phyloP scores from a whole-genome alignment of 805 yeast genomes.

The Zygoascus tannicola region DNA sequence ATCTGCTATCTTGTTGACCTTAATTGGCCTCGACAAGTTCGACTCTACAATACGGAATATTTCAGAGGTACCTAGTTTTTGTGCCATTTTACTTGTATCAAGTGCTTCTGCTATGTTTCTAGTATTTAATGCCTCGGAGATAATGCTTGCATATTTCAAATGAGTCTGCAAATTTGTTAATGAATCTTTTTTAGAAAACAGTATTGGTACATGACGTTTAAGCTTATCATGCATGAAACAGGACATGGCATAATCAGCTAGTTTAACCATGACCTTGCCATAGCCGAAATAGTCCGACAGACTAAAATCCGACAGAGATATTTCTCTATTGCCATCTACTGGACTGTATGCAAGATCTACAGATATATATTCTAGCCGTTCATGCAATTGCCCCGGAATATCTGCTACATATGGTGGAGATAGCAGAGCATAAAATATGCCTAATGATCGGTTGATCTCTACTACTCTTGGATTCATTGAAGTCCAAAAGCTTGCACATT shows the following conservation, averaged over 20 bases:
- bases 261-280: neutral
- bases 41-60: neutral
- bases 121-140: neutral
- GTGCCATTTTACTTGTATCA: no score
- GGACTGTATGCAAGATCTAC: neutral
- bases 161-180: neutral
- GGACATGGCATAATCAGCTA: slow-evolving; percentile 14
- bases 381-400: neutral
- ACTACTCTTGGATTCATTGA: neutral
- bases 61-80: no score
- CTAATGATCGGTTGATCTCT: neutral
- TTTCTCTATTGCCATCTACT: neutral
- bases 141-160: neutral
- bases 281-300: neutral
- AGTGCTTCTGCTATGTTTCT: no score
- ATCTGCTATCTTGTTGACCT: neutral
- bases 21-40: neutral
- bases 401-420: neutral
- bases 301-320: neutral
- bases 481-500: neutral
- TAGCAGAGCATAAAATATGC: neutral
- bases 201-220: slow-evolving; percentile 4
- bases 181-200: neutral
- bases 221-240: slow-evolving; percentile 4
- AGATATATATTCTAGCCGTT: neutral